phyloP scores from a whole-genome alignment of 495 filamentous ascomycete species.

The Aspergillus bridgeri region DNA sequence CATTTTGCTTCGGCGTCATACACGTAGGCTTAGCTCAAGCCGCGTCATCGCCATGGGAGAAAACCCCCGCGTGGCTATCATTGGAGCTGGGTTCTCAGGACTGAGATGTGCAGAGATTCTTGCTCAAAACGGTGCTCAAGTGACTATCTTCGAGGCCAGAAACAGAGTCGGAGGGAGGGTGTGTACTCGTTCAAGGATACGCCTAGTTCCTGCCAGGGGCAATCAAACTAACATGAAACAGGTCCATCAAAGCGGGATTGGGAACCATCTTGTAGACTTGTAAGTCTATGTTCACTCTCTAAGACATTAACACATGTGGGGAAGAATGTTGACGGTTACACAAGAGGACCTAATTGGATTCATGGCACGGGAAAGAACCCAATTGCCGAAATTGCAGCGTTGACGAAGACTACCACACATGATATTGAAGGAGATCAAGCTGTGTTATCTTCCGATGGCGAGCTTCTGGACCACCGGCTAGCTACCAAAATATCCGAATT shows the following conservation, averaged over 20 bases:
- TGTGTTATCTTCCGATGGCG: slow-evolving; percentile 62
- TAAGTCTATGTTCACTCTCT: slow-evolving; percentile 16
- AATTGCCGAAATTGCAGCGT: slow-evolving; percentile 70
- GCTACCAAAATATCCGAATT: slow-evolving; percentile 53
- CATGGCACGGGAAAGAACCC: slow-evolving; percentile 86
- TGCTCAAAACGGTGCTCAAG: slow-evolving; percentile 69
- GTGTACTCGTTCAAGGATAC: slow-evolving; percentile 19
- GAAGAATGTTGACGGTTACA: background rate
- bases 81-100: slow-evolving; percentile 88
- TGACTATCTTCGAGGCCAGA: slow-evolving; percentile 83
- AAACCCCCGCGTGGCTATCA: slow-evolving; percentile 60
- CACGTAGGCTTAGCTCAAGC: background rate
- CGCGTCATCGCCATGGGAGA: slow-evolving; percentile 21
- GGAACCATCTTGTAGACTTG: slow-evolving; percentile 46
- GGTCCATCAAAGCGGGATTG: slow-evolving; percentile 39
- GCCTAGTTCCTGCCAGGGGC: background rate
- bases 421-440: slow-evolving; percentile 51
- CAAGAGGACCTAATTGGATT: slow-evolving; percentile 90
- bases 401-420: slow-evolving; percentile 59
- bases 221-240: slow-evolving; percentile 14
- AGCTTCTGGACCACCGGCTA: slow-evolving; percentile 48
- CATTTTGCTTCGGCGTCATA: background rate
- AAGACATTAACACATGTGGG: background rate
- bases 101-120: slow-evolving; percentile 82
- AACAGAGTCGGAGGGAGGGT: slow-evolving; percentile 82